Conservation (phyloP, 148 eudicot genomes). For the Salicornia ramosissima region DNA sequence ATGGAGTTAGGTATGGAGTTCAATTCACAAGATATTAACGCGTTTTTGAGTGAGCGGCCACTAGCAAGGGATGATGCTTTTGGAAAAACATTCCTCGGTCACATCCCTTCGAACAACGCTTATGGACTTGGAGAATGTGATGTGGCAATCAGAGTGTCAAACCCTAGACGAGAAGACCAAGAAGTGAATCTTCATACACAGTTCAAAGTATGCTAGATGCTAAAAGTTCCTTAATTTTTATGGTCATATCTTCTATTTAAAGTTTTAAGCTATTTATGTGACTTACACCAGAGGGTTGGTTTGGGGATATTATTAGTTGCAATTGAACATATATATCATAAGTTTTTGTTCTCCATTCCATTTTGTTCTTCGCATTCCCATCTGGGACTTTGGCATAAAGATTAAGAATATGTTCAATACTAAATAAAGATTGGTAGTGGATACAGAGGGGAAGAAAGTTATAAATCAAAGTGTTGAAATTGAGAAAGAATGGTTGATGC, state of each 20-base stretch:
- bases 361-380: too few species aligned
- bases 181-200: slow-evolving; percentile 17
- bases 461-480: too few species aligned
- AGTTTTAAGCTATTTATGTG: background rate
- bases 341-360: too few species aligned
- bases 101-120: slow-evolving; percentile 19
- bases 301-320: background rate
- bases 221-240: background rate
- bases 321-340: too few species aligned
- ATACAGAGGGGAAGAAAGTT: too few species aligned
- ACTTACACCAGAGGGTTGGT: background rate
- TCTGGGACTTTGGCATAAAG: too few species aligned
- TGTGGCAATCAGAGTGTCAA: slow-evolving; percentile 31
- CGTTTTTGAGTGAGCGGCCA: slow-evolving; percentile 17
- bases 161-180: slow-evolving; percentile 9
- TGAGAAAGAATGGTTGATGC: too few species aligned
- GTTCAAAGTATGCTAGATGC: slow-evolving; percentile 23
- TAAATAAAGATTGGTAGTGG: too few species aligned
- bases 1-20: slow-evolving; percentile 22
- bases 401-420: too few species aligned
- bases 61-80: slow-evolving; percentile 25
- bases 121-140: slow-evolving; percentile 29
- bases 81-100: slow-evolving; percentile 26
- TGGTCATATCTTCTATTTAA: background rate
- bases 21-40: slow-evolving; percentile 20